A percentile compares a stretch with the other conserved stretches of the same genome.
These are phyloP conservation scores for Alternaria dauci DNA, from an alignment of 2,329 filamentous ascomycete species.

Conservation along the genomic window DNA sequence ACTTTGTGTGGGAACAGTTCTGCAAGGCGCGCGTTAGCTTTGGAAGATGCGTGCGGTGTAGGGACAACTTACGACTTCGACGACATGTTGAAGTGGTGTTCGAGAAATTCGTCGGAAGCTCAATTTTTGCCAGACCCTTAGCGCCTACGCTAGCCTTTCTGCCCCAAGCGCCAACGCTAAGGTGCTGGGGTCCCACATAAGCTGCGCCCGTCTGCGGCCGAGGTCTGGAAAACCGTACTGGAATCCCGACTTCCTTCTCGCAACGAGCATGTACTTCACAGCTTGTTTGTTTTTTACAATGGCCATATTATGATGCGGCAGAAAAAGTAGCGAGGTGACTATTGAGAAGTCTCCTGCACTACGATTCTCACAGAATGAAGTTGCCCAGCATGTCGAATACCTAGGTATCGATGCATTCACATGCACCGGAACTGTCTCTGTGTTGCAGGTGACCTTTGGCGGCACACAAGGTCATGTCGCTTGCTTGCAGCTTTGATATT, in stretches of 20 bases:
- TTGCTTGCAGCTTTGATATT: background rate
- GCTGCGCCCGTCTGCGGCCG: background rate
- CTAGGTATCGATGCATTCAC: background rate
- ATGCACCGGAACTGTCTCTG: background rate
- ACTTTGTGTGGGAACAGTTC: slow-evolving; percentile 91
- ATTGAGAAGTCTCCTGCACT: background rate
- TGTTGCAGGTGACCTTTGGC: background rate
- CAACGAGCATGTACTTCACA: background rate
- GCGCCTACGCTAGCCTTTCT: slow-evolving; percentile 14
- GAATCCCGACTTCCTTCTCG: background rate
- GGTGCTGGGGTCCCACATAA: background rate
- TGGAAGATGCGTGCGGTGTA: slow-evolving; percentile 59
- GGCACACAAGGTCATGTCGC: background rate
- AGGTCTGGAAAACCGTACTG: background rate
- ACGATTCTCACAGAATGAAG: background rate
- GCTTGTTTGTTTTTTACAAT: background rate
- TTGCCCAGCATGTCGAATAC: background rate
- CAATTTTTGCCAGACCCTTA: slow-evolving; percentile 24
- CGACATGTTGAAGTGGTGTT: slow-evolving; percentile 53
- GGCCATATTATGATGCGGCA: background rate
- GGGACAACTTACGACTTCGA: slow-evolving; percentile 66
- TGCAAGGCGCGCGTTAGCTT: slow-evolving; percentile 54
- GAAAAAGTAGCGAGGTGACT: background rate
- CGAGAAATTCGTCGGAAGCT: slow-evolving; percentile 55
- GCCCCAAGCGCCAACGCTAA: slow-evolving; percentile 3